Base-by-base conservation (phyloP, 1,284 basidiomycete genomes). In the Cryptococcus neoformans region DNA sequence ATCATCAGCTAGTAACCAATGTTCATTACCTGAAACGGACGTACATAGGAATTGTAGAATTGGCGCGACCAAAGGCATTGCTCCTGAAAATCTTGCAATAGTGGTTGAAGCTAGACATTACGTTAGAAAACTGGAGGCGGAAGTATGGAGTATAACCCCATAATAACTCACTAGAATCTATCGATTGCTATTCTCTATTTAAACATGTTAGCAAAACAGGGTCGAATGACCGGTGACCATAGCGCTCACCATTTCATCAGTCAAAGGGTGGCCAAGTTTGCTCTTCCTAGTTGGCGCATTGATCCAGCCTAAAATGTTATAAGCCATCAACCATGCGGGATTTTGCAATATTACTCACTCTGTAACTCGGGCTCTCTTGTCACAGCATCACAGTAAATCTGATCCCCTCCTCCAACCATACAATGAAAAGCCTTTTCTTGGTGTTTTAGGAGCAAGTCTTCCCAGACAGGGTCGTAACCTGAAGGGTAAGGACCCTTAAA, bases 61-160 rank as follows among this genome's bases (percentile, higher is more conserved):
- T 97, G 4, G 94, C 92, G 54, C 88, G 82, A 1, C 91, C 90
- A 74, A 98, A 99, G 0, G 92, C 92, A 7, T 94, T 94, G 49
- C 84, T 85, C 57, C 92, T 83, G 79, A 96, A 98, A 52, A 81
- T 77, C 53, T 87, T 83, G 66, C 90, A 93, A 77, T 97, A 98
- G 72, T 96, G 92, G 65, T 88, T 90, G 82, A 92, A 93, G 72
- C 70, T 73, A 57, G 40, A 17, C 34, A 11, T 50, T n/a, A 10
- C n/a, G 40, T 56, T 21, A 56, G 52, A n/a, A 28, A 14, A 2
- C 6, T 14, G 16, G 6, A 41, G 40, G 40, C n/a, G 40, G 40
- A 21, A 8, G 12, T n/a, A 16, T 44, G 3, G 12, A 9, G 5
- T 40, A 1, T 38, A n/a, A 28, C 4, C 40, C 34, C 7, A 38